Evolutionary conservation across 1,139 yeast species (phyloP).

Genomic region (Candida tropicalis): DNA sequence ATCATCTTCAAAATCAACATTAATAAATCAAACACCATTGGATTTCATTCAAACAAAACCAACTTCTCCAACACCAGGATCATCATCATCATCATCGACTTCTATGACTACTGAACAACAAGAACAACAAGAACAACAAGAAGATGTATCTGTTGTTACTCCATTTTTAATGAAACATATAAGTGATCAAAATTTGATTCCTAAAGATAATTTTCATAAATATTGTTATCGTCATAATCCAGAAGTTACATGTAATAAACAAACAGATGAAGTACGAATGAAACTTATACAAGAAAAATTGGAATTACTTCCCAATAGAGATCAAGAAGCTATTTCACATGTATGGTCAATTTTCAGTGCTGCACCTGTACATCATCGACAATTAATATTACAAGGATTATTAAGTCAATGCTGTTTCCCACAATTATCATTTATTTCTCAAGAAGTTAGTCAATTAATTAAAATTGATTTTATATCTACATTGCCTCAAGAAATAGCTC

Average conservation of each 20-base stretch:
- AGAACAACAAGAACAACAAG: constrained; percentile 7
- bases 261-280: constrained; percentile 69
- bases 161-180: constrained; percentile 51
- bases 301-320: constrained; percentile 60
- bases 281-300: constrained; percentile 59
- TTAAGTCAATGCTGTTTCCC: constrained; percentile 94
- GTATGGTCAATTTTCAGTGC: constrained; percentile 81
- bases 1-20: constrained; percentile 7
- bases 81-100: constrained; percentile 4
- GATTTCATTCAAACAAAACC: constrained; percentile 1
- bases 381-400: constrained; percentile 78
- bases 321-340: constrained; percentile 70
- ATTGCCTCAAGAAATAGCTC: constrained; percentile 81
- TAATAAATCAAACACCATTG: constrained; percentile 2
- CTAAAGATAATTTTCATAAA: constrained; percentile 55
- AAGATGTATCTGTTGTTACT: constrained; percentile 38
- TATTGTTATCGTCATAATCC: constrained; percentile 95
- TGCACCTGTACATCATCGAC: constrained; percentile 68
- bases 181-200: constrained; percentile 43
- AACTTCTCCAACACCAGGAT: not conserved
- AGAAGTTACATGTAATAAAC: constrained; percentile 69
- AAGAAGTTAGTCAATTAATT: constrained; percentile 76
- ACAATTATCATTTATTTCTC: constrained; percentile 79
- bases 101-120: not conserved
- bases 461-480: constrained; percentile 87